Percentiles rank a stretch among this genome's conserved stretches.
These are phyloP conservation scores for Mycena metata DNA, from an alignment of 768 basidiomycete genomes.

Conservation along the genomic window DNA sequence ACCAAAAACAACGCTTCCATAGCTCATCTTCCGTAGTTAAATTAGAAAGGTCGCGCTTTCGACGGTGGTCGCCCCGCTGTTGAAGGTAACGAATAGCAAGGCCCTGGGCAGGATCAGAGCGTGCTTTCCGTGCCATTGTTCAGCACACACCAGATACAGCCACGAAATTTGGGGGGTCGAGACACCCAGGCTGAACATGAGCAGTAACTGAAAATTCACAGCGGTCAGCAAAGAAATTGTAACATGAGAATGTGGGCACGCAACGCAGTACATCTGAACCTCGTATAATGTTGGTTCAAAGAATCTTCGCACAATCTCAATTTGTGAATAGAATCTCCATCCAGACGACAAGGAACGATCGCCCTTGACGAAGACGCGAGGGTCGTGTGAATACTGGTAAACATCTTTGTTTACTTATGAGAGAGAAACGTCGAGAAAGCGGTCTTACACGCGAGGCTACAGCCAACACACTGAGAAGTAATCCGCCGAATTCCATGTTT, in stretches of 20 bases:
- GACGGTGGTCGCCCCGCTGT: slow-evolving; percentile 73
- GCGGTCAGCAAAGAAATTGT: slow-evolving; percentile 3
- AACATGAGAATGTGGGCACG: neutral
- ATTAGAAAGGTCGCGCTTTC: slow-evolving; percentile 48
- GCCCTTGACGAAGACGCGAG: slow-evolving; percentile 51
- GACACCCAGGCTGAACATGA: slow-evolving; percentile 53
- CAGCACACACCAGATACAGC: slow-evolving; percentile 55
- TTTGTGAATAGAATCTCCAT: slow-evolving; percentile 61
- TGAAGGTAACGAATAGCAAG: slow-evolving; percentile 72
- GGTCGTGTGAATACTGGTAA: slow-evolving; percentile 52
- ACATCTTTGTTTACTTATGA: too few species aligned
- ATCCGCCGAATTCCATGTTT: slow-evolving; percentile 54
- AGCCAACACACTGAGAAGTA: slow-evolving; percentile 66
- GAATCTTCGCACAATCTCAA: slow-evolving; percentile 50
- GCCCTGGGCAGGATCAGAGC: slow-evolving; percentile 42
- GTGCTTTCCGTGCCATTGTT: neutral
- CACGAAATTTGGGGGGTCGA: slow-evolving; percentile 67
- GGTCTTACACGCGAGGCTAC: slow-evolving; percentile 53
- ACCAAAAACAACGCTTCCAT: slow-evolving; percentile 73
- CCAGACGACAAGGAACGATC: slow-evolving; percentile 51
- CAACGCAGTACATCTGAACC: slow-evolving; percentile 23
- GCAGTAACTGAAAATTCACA: slow-evolving; percentile 42
- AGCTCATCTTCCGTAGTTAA: slow-evolving; percentile 65
- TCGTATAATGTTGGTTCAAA: slow-evolving; percentile 18
- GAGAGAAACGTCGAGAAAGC: neutral